Percentiles rank a stretch among this genome's conserved stretches.
These are phyloP conservation scores for Castanopsis chinensis DNA, from an alignment of 306 rosid species.

Conservation along the genomic window DNA sequence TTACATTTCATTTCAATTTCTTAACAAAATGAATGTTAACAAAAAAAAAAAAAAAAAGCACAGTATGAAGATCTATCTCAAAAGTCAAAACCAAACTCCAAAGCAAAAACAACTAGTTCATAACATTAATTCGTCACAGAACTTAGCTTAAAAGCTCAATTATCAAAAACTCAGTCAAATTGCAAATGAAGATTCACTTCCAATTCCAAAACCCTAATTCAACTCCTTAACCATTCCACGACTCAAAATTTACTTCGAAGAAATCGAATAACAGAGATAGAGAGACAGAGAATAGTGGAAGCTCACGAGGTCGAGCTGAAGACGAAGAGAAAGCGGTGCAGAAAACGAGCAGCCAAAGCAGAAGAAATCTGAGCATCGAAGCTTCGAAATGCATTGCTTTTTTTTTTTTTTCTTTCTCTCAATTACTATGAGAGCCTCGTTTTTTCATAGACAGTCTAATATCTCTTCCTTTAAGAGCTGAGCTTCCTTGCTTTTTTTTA, in stretches of 20 bases:
- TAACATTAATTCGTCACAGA: slow-evolving; percentile 1
- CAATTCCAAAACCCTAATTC: slow-evolving; percentile 4
- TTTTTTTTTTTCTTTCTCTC: background rate
- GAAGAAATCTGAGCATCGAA: slow-evolving; percentile 52
- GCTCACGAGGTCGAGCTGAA: slow-evolving; percentile 59
- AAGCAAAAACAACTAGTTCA: background rate
- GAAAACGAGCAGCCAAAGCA: slow-evolving; percentile 47
- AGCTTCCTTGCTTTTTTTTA: slow-evolving; percentile 6
- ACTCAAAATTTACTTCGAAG: background rate
- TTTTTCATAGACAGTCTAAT: slow-evolving; percentile 14
- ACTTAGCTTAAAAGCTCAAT: slow-evolving; percentile 1
- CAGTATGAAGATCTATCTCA: background rate
- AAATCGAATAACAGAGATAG: slow-evolving; percentile 4
- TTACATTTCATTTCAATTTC: background rate
- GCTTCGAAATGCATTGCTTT: slow-evolving; percentile 17
- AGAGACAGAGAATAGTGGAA: background rate
- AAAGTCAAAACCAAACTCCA: background rate
- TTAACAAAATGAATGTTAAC: background rate
- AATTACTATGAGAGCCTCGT: background rate
- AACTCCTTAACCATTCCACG: background rate
- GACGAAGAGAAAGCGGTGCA: slow-evolving; percentile 25
- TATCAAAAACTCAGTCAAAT: background rate
- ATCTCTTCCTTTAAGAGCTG: background rate
- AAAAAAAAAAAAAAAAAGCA: background rate
- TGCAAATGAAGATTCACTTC: slow-evolving; percentile 16